These are phyloP conservation scores for Liquidambar formosana DNA, from an alignment of 164 flowering plant genomes.

Conservation along the genomic window DNA sequence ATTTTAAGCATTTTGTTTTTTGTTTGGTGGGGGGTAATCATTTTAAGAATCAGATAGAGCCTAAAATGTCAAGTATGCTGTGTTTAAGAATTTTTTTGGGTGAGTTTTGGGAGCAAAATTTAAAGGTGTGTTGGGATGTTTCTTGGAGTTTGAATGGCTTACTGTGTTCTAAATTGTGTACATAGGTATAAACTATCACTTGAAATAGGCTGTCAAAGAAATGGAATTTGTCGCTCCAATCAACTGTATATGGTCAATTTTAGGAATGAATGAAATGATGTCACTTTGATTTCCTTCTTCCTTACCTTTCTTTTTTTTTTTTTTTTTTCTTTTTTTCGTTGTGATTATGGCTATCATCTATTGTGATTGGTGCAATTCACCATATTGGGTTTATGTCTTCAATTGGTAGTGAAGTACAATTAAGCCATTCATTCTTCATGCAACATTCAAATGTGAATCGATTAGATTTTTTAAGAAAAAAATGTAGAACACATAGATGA, in stretches of 20 bases:
- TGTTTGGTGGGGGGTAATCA: no score
- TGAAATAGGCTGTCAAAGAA: neutral
- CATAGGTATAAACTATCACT: neutral
- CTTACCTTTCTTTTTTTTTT: no score
- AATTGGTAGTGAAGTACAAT: neutral
- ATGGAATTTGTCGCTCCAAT: no score
- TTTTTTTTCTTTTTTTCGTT: no score
- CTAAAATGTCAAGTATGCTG: no score
- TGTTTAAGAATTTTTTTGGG: no score
- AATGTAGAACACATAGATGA: neutral
- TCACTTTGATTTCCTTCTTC: neutral
- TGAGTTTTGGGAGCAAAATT: no score
- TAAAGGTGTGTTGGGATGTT: neutral
- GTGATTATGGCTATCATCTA: no score
- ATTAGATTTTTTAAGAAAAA: neutral
- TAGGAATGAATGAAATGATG: neutral
- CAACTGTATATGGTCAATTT: neutral
- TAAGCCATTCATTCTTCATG: neutral
- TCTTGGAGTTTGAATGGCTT: no score
- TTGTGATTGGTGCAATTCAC: no score
- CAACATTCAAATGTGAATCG: neutral
- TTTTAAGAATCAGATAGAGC: no score
- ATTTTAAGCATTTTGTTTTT: no score
- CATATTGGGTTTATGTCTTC: neutral
- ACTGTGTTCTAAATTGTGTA: neutral